Conservation (phyloP, 306 rosid genomes). For the Sicyos baderoa region DNA sequence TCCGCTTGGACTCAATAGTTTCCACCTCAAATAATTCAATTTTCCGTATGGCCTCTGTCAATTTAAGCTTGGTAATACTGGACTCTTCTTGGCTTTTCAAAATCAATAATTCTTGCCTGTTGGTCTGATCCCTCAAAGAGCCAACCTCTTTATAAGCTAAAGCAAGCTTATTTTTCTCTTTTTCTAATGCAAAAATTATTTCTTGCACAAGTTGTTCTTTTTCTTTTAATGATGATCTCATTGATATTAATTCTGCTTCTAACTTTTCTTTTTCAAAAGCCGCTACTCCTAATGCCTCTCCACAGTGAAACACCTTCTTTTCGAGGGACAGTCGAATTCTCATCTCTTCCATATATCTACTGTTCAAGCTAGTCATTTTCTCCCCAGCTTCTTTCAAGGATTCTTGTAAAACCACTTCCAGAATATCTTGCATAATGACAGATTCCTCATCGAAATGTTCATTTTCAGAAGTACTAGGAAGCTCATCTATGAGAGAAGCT, state of each 20-base stretch:
- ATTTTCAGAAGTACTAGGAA: conserved; percentile 29
- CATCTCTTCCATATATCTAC: conserved; percentile 26
- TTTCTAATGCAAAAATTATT: conserved; percentile 33
- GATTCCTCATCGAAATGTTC: conserved; percentile 55
- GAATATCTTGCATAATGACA: conserved; percentile 36
- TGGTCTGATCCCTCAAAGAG: conserved; percentile 31
- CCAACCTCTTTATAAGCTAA: conserved; percentile 39
- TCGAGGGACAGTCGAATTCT: conserved; percentile 27
- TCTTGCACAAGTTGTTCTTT: conserved; percentile 40
- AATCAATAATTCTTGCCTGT: conserved; percentile 35
- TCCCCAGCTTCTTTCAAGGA: conserved; percentile 47
- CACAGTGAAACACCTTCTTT: conserved; percentile 20
- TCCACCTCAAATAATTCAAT: conserved; percentile 35
- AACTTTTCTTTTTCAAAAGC: conserved; percentile 32
- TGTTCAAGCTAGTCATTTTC: conserved; percentile 24
- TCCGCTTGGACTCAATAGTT: conserved; percentile 26
- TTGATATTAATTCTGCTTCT: conserved; percentile 29
- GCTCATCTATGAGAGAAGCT: conserved; percentile 34
- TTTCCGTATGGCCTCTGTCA: conserved; percentile 35
- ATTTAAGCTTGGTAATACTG: conserved; percentile 29
- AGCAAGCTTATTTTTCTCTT: conserved; percentile 32
- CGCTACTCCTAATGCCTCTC: conserved; percentile 31
- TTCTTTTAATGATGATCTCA: conserved; percentile 37
- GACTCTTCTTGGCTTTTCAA: conserved; percentile 35
- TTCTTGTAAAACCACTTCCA: conserved; percentile 41